phyloP scores from a whole-genome alignment of 768 basidiomycete species.

The Collybia mongolica region DNA sequence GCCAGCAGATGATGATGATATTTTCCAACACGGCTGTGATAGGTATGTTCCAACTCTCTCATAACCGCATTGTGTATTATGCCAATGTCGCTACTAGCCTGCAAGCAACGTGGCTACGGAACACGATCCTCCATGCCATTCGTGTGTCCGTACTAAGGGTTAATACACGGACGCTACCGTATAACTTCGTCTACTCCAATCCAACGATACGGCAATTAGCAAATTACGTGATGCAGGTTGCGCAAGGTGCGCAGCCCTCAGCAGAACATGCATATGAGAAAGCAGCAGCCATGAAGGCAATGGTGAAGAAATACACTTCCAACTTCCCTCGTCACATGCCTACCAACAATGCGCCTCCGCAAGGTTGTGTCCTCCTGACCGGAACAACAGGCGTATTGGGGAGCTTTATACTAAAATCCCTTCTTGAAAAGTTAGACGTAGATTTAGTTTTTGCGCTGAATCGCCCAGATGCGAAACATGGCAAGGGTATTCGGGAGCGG shows the following conservation, averaged over 20 bases:
- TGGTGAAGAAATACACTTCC: conserved; percentile 8
- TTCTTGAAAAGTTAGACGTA: conserved; percentile 20
- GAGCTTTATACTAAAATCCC: conserved; percentile 28
- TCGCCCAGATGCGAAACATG: conserved; percentile 12
- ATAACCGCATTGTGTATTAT: background rate
- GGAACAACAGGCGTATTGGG: conserved; percentile 44
- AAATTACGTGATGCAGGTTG: background rate
- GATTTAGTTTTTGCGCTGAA: conserved; percentile 31
- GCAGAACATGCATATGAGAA: background rate
- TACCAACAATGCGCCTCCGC: background rate
- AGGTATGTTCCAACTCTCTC: conserved; percentile 19
- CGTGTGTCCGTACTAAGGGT: conserved; percentile 1
- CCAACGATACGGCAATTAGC: conserved; percentile 13
- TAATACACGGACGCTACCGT: conserved; percentile 3
- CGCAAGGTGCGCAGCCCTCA: background rate
- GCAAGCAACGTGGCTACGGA: conserved; percentile 30
- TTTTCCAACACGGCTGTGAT: conserved; percentile 37
- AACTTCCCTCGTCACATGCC: background rate
- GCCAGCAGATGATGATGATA: conserved; percentile 27
- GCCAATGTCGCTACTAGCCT: background rate
- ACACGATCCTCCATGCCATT: conserved; percentile 20
- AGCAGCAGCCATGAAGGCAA: conserved; percentile 1
- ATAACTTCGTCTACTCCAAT: conserved; percentile 14
- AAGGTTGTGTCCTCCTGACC: conserved; percentile 31
- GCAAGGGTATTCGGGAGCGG: conserved; percentile 15